Percentiles rank a stretch among this genome's conserved stretches.
Evolutionary conservation across 257 asterid genomes (phyloP).

Genomic region (Jaltomata sinuosa): DNA sequence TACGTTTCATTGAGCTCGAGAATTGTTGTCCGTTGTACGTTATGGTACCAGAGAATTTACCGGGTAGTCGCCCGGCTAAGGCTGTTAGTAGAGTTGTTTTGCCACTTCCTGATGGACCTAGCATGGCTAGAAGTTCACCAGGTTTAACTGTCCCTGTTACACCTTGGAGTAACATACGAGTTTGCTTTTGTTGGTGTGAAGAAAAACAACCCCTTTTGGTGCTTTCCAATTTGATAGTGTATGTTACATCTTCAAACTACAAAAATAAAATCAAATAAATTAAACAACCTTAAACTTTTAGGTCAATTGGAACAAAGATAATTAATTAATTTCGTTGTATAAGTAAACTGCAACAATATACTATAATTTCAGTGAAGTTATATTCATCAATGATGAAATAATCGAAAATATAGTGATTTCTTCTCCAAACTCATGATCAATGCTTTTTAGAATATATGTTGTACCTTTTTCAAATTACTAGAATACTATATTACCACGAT

Average conservation of each 20-base stretch:
- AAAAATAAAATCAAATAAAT: background rate
- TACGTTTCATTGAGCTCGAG: constrained; percentile 40
- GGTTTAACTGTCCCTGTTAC: constrained; percentile 61
- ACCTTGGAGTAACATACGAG: constrained; percentile 34
- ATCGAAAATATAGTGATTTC: too few relatives aligned
- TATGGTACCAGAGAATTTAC: constrained; percentile 53
- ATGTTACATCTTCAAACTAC: constrained; percentile 77
- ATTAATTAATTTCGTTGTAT: too few relatives aligned
- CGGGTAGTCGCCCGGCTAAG: constrained; percentile 55
- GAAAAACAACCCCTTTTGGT: constrained; percentile 14
- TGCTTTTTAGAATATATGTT: too few relatives aligned
- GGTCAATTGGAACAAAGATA: background rate
- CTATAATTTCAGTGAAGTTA: too few relatives aligned
- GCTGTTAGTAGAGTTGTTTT: constrained; percentile 78
- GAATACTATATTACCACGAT: too few relatives aligned
- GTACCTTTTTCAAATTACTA: too few relatives aligned
- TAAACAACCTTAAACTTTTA: background rate
- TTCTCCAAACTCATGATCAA: too few relatives aligned
- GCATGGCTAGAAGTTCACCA: constrained; percentile 77
- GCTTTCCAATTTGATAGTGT: constrained; percentile 26
- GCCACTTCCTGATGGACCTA: constrained; percentile 97
- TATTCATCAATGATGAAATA: too few relatives aligned
- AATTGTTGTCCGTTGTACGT: constrained; percentile 50
- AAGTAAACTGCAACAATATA: background rate
- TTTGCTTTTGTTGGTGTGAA: constrained; percentile 30